These are phyloP conservation scores for Coemansia sp. DNA, from an alignment of 371 early-diverging fungal species.

Conservation along the genomic window DNA sequence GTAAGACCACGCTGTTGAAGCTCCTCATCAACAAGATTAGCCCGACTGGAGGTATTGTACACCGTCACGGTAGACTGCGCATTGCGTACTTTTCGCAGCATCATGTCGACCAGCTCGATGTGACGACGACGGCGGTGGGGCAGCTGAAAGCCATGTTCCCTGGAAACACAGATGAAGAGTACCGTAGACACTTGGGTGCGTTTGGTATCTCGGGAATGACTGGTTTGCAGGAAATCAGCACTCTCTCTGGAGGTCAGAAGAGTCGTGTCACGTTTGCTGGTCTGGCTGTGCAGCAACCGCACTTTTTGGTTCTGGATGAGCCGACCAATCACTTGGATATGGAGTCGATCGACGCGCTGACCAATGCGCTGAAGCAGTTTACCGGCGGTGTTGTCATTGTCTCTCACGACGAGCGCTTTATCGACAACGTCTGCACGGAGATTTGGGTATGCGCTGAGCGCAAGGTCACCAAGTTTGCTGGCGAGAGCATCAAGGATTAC, in stretches of 20 bases:
- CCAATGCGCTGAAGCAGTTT: slow-evolving; percentile 73
- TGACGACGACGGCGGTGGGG: slow-evolving; percentile 79
- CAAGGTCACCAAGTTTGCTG: slow-evolving; percentile 50
- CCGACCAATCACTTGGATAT: slow-evolving; percentile 90
- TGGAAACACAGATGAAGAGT: slow-evolving; percentile 91
- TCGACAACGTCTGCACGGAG: slow-evolving; percentile 83
- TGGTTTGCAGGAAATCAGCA: slow-evolving; percentile 88
- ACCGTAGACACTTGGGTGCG: slow-evolving; percentile 86
- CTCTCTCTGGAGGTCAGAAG: slow-evolving; percentile 98
- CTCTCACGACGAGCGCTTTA: slow-evolving; percentile 91
- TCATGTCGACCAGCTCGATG: slow-evolving; percentile 93
- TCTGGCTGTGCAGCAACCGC: slow-evolving; percentile 87
- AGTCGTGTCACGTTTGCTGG: slow-evolving; percentile 95
- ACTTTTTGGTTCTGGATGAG: slow-evolving; percentile 96
- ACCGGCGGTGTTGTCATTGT: slow-evolving; percentile 90
- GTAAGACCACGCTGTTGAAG: slow-evolving; percentile 77
- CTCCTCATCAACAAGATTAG: slow-evolving; percentile 81
- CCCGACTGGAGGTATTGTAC: slow-evolving; percentile 74
- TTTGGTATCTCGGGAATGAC: slow-evolving; percentile 97
- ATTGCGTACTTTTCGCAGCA: slow-evolving; percentile 98
- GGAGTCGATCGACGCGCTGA: slow-evolving; percentile 89
- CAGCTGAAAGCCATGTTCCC: slow-evolving; percentile 86
- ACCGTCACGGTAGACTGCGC: slow-evolving; percentile 91
- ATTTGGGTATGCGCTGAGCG: slow-evolving; percentile 80
- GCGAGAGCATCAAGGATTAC: slow-evolving; percentile 56